Conservation (phyloP, 208 protist genomes). For the Leishmania martiniquensis region DNA sequence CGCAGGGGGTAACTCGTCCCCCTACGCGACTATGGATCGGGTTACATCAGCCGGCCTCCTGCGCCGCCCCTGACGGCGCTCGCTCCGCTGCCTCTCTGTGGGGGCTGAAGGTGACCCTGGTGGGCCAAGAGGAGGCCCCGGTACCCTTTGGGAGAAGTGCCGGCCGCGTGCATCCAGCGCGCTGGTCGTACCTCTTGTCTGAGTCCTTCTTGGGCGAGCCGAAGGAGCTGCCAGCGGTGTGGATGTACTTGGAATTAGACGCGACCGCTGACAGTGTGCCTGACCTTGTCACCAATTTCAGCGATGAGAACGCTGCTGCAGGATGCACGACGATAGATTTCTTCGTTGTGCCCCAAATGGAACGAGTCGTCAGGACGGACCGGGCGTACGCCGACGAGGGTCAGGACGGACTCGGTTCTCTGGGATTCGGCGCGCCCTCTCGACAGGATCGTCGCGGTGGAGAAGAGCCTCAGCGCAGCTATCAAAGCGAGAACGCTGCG, state of each 20-base stretch:
- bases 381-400: neutral
- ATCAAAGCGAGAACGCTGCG: neutral
- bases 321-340: slow-evolving; percentile 26
- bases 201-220: slow-evolving; percentile 61
- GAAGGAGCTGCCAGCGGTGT: slow-evolving; percentile 51
- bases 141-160: neutral
- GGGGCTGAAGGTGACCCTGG: slow-evolving; percentile 49
- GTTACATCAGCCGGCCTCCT: slow-evolving; percentile 48
- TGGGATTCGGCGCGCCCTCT: neutral
- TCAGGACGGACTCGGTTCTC: neutral
- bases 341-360: slow-evolving; percentile 57
- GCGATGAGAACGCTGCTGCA: neutral
- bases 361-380: slow-evolving; percentile 15
- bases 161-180: slow-evolving; percentile 8
- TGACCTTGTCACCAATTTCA: neutral
- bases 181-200: slow-evolving; percentile 44
- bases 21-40: slow-evolving; percentile 66
- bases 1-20: neutral
- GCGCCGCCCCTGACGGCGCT: neutral
- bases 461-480: neutral
- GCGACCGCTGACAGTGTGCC: neutral
- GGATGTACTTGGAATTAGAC: slow-evolving; percentile 78
- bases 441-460: neutral
- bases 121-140: slow-evolving; percentile 34
- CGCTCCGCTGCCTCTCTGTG: slow-evolving; percentile 8